Evolutionary conservation across 306 rosid genomes (phyloP), one percentile per base, ranked within the genome.

Genomic region (Ammopiptanthus mongolicus): DNA sequence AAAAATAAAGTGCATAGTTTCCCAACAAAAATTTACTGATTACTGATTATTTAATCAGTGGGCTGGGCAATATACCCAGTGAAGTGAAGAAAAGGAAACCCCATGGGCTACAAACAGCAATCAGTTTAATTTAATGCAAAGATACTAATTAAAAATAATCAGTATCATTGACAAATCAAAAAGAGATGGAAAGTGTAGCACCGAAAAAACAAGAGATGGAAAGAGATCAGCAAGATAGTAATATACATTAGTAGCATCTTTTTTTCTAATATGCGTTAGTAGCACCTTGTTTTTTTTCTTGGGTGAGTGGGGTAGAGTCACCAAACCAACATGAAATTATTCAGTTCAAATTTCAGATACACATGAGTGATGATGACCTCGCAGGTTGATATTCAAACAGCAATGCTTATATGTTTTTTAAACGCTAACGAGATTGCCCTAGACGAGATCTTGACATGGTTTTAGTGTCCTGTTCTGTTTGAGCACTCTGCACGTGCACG

Each of bases 41-140:
- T n/a, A n/a, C n/a, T n/a, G n/a, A n/a, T n/a, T n/a, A n/a, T n/a
- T n/a, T n/a, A n/a, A n/a, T n/a, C n/a, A n/a, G n/a, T n/a, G n/a
- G n/a, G n/a, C n/a, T n/a, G n/a, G n/a, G n/a, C n/a, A n/a, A n/a
- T n/a, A n/a, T n/a, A n/a, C n/a, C n/a, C n/a, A n/a, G n/a, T n/a
- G n/a, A 66, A 60, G 48, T 19, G 13, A 53, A 46, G 36, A 29
- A 46, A 78, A 60, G 39, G 39, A 65, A 23, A 85, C 76, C 78
- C 87, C 65, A 76, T 62, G 81, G 81, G 82, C 56, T 62, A 69
- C 80, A 33, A 81, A 11, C 79, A 62, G 82, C 76, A 57, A 53
- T 62, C 71, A 85, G 69, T 81, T 37, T 11, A 31, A 73, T 81
- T 37, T 11, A 31, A 78, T 71, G 65, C 61, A 44, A 76, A 39